phyloP scores from a whole-genome alignment of 192 early-diverging fungal genomes.

The Coemansia sp. region DNA sequence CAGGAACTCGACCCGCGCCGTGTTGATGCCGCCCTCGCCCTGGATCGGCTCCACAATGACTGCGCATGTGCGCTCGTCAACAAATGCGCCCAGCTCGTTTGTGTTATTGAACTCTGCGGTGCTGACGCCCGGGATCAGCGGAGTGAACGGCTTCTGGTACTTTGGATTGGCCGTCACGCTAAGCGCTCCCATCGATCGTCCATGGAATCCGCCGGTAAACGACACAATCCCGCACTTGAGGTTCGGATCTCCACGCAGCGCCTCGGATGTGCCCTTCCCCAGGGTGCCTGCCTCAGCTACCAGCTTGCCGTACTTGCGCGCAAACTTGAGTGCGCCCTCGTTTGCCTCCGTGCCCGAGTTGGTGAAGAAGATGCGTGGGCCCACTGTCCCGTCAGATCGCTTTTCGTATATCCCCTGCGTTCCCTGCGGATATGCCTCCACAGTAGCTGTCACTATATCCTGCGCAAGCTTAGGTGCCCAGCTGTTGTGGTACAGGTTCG shows the following conservation, averaged over 20 bases:
- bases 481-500: conserved; percentile 92
- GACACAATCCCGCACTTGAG: conserved; percentile 77
- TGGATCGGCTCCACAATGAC: conserved; percentile 97
- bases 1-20: conserved; percentile 74
- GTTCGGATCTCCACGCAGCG: conserved; percentile 50
- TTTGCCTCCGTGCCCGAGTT: conserved; percentile 99
- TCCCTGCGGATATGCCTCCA: conserved; percentile 45
- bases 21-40: conserved; percentile 91
- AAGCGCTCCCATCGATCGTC: conserved; percentile 92
- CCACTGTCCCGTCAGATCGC: conserved; percentile 15
- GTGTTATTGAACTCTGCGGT: conserved; percentile 76
- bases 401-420: conserved; percentile 52
- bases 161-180: conserved; percentile 92
- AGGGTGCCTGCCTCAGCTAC: conserved; percentile 31
- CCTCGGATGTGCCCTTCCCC: conserved; percentile 47
- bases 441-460: conserved; percentile 65
- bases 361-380: conserved; percentile 85
- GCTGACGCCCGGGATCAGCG: conserved; percentile 83
- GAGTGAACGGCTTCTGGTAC: conserved; percentile 93
- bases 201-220: conserved; percentile 94
- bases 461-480: conserved; percentile 81
- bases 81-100: conserved; percentile 57
- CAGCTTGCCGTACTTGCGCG: conserved; percentile 78
- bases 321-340: conserved; percentile 97
- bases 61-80: conserved; percentile 79